These are phyloP conservation scores for Stentor roeselii DNA, from an alignment of 73 alveolate species.

Conservation along the genomic window DNA sequence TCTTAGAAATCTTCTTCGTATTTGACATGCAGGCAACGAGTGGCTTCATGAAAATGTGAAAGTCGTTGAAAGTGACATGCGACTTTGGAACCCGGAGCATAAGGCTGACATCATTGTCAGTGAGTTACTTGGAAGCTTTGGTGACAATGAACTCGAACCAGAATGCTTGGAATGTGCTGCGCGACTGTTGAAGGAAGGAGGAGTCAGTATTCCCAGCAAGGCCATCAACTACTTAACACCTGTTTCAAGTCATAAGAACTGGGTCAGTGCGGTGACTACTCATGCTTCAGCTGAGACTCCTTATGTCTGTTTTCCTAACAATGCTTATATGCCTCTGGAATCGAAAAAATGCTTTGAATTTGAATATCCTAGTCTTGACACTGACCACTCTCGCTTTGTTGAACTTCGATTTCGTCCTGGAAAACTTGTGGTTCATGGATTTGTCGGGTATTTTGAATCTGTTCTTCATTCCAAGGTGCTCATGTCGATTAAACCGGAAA, in stretches of 20 bases:
- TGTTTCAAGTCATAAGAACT: constrained; percentile 54
- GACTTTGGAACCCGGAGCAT: constrained; percentile 43
- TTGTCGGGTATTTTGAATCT: constrained; percentile 79
- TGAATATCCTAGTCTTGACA: constrained; percentile 57
- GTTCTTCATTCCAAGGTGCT: constrained; percentile 53
- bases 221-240: constrained; percentile 74
- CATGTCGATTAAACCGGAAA: constrained; percentile 63
- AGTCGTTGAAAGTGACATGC: constrained; percentile 72
- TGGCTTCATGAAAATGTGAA: constrained; percentile 41
- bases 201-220: constrained; percentile 67
- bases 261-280: constrained; percentile 62
- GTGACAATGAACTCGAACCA: constrained; percentile 94
- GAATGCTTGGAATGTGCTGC: constrained; percentile 85
- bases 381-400: constrained; percentile 31
- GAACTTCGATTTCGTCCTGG: constrained; percentile 34
- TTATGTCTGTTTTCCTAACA: constrained; percentile 49
- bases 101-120: constrained; percentile 82
- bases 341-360: constrained; percentile 59
- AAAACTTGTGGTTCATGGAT: constrained; percentile 63
- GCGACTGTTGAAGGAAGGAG: constrained; percentile 57
- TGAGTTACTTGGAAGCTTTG: constrained; percentile 93
- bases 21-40: constrained; percentile 41
- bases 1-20: constrained; percentile 33
- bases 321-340: constrained; percentile 32
- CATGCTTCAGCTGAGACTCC: constrained; percentile 33